Conservation (phyloP, 345 rosid species). For the Populus tremula region DNA sequence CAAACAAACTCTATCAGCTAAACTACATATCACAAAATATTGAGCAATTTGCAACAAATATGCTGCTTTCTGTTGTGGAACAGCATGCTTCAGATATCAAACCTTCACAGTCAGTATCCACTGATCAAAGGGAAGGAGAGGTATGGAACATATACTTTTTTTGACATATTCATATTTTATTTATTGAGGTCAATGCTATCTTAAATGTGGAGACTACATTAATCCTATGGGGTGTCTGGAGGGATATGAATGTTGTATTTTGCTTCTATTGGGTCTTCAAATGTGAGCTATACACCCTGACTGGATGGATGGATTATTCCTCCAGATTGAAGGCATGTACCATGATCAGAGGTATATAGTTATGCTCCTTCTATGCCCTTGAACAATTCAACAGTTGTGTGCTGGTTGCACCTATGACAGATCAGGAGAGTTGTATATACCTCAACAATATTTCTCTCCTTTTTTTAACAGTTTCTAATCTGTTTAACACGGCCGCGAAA, state of each 20-base stretch:
- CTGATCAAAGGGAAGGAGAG: slow-evolving; percentile 62
- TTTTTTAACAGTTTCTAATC: no score
- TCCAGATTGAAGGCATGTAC: not conserved
- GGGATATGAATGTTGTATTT: not conserved
- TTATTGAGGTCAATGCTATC: not conserved
- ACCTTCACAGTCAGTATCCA: slow-evolving; percentile 39
- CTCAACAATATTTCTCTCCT: no score
- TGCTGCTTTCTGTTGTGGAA: slow-evolving; percentile 67
- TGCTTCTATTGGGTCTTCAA: not conserved
- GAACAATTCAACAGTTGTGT: no score
- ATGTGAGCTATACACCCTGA: not conserved
- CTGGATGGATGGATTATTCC: not conserved
- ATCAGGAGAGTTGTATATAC: no score
- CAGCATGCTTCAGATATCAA: slow-evolving; percentile 39
- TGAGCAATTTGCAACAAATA: slow-evolving; percentile 80
- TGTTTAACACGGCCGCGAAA: not conserved
- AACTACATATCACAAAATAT: slow-evolving; percentile 63
- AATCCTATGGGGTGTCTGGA: not conserved
- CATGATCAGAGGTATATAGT: not conserved
- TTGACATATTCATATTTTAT: not conserved
- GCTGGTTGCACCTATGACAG: no score
- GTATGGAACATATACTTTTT: slow-evolving; percentile 30
- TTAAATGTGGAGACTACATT: not conserved
- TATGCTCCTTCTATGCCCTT: no score
- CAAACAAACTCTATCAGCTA: slow-evolving; percentile 90